These are phyloP conservation scores for Porcisia deanei DNA, from an alignment of 208 protist genomes.

Conservation along the genomic window DNA sequence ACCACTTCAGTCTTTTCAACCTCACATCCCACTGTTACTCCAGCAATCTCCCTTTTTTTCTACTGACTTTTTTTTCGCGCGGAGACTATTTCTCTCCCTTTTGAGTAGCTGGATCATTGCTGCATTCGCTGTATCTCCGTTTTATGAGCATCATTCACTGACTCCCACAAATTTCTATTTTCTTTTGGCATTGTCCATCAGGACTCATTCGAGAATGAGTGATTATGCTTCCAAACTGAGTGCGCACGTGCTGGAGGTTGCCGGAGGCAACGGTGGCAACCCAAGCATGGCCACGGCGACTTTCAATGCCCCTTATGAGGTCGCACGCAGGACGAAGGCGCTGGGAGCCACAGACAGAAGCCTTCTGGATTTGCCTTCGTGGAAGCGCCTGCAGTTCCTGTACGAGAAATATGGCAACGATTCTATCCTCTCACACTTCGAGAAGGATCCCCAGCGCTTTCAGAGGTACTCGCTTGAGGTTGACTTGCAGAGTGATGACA, in stretches of 20 bases:
- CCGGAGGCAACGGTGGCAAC: slow-evolving; percentile 25
- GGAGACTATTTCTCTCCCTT: not conserved
- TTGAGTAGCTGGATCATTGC: not conserved
- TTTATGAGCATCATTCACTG: not conserved
- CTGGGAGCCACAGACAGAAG: slow-evolving; percentile 38
- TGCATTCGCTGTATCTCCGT: not conserved
- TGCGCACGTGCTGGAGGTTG: slow-evolving; percentile 44
- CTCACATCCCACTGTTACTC: slow-evolving; percentile 7
- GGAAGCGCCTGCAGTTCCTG: slow-evolving; percentile 61
- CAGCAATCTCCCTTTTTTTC: not conserved
- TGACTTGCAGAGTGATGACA: slow-evolving; percentile 48
- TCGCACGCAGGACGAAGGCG: slow-evolving; percentile 52
- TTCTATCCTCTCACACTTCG: slow-evolving; percentile 68
- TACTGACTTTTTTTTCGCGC: slow-evolving; percentile 5
- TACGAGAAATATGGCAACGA: slow-evolving; percentile 72
- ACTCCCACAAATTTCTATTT: too few species aligned
- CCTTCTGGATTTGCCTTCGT: slow-evolving; percentile 49
- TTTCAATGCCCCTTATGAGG: slow-evolving; percentile 64
- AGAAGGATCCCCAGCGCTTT: slow-evolving; percentile 65
- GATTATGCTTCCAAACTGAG: slow-evolving; percentile 49
- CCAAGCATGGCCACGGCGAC: slow-evolving; percentile 58
- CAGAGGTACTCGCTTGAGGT: slow-evolving; percentile 69
- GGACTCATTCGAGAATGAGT: slow-evolving; percentile 35
- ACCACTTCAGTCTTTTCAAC: not conserved
- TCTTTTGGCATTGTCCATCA: not conserved